Evolutionary conservation across 192 early-diverging fungal species (phyloP).

Genomic region (Gryganskiella cystojenkinii): DNA sequence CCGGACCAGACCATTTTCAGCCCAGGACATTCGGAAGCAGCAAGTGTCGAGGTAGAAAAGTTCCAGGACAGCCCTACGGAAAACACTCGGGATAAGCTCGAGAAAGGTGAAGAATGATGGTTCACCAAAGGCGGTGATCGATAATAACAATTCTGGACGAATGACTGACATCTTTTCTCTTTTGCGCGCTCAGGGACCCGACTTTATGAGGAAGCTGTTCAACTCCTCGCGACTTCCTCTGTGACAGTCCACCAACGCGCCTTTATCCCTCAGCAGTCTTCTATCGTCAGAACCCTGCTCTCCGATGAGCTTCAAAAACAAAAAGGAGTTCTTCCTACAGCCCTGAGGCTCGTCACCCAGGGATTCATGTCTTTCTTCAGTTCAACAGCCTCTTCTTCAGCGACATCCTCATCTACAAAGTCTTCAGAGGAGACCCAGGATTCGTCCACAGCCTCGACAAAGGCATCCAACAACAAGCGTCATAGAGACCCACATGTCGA

Average conservation of each 20-base stretch:
- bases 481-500: constrained; percentile 34
- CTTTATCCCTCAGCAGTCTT: constrained; percentile 31
- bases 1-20: background rate
- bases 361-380: constrained; percentile 45
- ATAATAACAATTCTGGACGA: background rate
- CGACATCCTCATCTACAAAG: constrained; percentile 3
- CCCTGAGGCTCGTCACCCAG: constrained; percentile 40
- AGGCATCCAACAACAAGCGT: constrained; percentile 1
- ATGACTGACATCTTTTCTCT: background rate
- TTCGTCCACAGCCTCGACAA: background rate
- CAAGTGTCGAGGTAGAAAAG: constrained; percentile 24
- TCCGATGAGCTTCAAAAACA: constrained; percentile 47
- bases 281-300: constrained; percentile 22
- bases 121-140: background rate
- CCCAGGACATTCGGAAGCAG: too few relatives aligned
- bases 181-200: constrained; percentile 16
- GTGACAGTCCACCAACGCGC: constrained; percentile 29
- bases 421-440: constrained; percentile 11
- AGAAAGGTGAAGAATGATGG: constrained; percentile 7
- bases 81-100: constrained; percentile 12
- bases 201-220: constrained; percentile 29
- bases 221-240: constrained; percentile 15
- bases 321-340: constrained; percentile 42
- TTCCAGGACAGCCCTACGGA: constrained; percentile 11
- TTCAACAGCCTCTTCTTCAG: background rate